Conservation (phyloP, 2,329 filamentous ascomycete species). For the Fusarium chaquense region DNA sequence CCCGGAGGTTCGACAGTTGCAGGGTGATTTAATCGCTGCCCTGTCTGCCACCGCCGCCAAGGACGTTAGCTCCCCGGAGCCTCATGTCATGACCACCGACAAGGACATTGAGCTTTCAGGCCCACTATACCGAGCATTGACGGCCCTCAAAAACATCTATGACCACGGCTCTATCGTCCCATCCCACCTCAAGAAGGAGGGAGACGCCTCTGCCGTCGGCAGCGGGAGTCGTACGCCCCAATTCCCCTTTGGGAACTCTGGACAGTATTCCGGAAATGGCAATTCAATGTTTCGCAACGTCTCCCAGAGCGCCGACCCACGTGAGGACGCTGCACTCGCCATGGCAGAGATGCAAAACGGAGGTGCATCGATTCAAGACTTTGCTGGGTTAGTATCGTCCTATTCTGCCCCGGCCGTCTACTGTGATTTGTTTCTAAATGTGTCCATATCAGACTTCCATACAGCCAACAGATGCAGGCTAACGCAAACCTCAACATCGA, state of each 20-base stretch:
- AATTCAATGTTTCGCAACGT: slow-evolving; percentile 47
- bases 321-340: slow-evolving; percentile 71
- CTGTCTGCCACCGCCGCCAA: slow-evolving; percentile 74
- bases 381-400: slow-evolving; percentile 53
- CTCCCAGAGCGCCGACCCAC: slow-evolving; percentile 59
- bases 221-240: slow-evolving; percentile 61
- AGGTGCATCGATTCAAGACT: slow-evolving; percentile 60
- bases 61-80: slow-evolving; percentile 66
- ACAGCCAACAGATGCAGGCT: slow-evolving; percentile 54
- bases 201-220: slow-evolving; percentile 58
- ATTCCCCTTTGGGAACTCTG: slow-evolving; percentile 43
- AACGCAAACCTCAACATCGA: slow-evolving; percentile 53
- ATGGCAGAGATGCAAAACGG: slow-evolving; percentile 75
- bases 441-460: slow-evolving; percentile 51
- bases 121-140: slow-evolving; percentile 70
- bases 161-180: slow-evolving; percentile 71
- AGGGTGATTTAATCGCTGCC: slow-evolving; percentile 73
- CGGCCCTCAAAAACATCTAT: slow-evolving; percentile 73
- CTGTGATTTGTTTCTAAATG: slow-evolving; percentile 31
- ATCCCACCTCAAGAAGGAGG: slow-evolving; percentile 62
- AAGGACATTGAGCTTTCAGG: slow-evolving; percentile 73
- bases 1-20: slow-evolving; percentile 71
- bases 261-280: slow-evolving; percentile 40
- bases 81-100: slow-evolving; percentile 66
- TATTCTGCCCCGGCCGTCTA: background rate